Evolutionary conservation across 345 rosid species (phyloP), one percentile per base, ranked within the genome.

Genomic region (Gossypium australe): DNA sequence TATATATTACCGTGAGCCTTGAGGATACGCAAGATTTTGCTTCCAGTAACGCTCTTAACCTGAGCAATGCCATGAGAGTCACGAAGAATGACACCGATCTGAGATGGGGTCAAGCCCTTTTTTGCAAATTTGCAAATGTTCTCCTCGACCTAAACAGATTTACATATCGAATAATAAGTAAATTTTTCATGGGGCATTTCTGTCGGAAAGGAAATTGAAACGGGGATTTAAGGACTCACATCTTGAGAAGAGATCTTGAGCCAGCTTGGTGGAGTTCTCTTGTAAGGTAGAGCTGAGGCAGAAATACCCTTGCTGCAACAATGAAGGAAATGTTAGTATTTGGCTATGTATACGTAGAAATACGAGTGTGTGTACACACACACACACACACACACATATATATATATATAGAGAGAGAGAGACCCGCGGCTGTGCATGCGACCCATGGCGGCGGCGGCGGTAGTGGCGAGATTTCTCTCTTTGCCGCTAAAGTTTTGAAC

Each of bases 381-480:
- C 20, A 20, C 20, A 20, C 20, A 20, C 20, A 20, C 20, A 20
- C 5, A 34, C 0, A 5, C 5, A 34, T 0, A 5, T 34, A 4
- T 29, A 29, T 29, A 4, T 29, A 29, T 3, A 29, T 3, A 34
- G 7, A 65, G 27, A 17, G 0, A 34, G 7, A 9, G 11, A 7
- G 29, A 86, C 90, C 88, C 90, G 18, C 83, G 73, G 70, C 86
- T 83, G 78, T 87, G 90, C 90, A 87, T 85, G 57, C 90, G 88
- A 80, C 90, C 90, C 90, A 87, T 87, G 82, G 74, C 51, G 80
- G 24, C 78, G 80, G 24, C 78, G 75, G 75, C 11, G 67, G 24
- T 22, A 1, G 55, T 16, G 67, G 55, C 12, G 49, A 7, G 65
- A 58, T 71, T 72, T 20, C 27, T 3, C 18, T 3, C 5, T 57